Percentiles rank a stretch among this genome's conserved stretches.
These are phyloP conservation scores for Malus fusca DNA, from an alignment of 306 rosid genomes.

Conservation along the genomic window DNA sequence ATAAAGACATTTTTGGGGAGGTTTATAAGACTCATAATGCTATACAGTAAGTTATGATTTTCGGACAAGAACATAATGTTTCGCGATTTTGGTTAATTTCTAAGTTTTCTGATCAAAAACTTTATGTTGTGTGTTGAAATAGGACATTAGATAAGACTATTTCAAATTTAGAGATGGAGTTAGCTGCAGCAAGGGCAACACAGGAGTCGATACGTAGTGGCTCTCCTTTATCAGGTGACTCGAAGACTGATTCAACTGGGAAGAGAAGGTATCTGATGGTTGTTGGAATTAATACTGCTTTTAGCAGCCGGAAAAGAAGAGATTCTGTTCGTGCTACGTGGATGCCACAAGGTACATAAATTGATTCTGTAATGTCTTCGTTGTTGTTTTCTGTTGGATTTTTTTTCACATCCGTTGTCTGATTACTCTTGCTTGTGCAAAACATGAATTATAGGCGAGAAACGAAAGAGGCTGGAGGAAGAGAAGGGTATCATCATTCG, in stretches of 20 bases:
- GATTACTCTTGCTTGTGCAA: slow-evolving; percentile 32
- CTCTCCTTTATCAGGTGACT: slow-evolving; percentile 56
- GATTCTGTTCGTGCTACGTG: slow-evolving; percentile 94
- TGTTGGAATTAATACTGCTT: slow-evolving; percentile 89
- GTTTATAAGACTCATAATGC: slow-evolving; percentile 69
- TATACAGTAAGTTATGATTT: slow-evolving; percentile 50
- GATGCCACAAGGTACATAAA: slow-evolving; percentile 85
- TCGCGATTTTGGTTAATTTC: neutral
- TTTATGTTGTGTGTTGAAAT: slow-evolving; percentile 9
- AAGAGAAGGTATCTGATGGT: slow-evolving; percentile 84
- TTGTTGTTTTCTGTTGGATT: neutral
- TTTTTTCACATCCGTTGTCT: slow-evolving; percentile 8
- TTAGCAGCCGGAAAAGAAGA: slow-evolving; percentile 96
- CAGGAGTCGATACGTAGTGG: slow-evolving; percentile 69
- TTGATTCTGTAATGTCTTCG: neutral
- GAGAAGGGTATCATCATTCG: slow-evolving; percentile 93
- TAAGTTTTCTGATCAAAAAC: neutral
- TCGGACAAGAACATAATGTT: neutral
- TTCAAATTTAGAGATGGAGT: slow-evolving; percentile 92
- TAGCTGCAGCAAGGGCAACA: slow-evolving; percentile 81
- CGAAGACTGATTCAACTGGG: slow-evolving; percentile 36
- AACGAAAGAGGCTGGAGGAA: slow-evolving; percentile 89
- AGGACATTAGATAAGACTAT: slow-evolving; percentile 85
- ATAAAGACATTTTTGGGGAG: slow-evolving; percentile 44
- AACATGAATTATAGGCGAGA: slow-evolving; percentile 59